Base-by-base conservation (phyloP, 73 alveolate genomes). In the Paramecium biaurelia region DNA sequence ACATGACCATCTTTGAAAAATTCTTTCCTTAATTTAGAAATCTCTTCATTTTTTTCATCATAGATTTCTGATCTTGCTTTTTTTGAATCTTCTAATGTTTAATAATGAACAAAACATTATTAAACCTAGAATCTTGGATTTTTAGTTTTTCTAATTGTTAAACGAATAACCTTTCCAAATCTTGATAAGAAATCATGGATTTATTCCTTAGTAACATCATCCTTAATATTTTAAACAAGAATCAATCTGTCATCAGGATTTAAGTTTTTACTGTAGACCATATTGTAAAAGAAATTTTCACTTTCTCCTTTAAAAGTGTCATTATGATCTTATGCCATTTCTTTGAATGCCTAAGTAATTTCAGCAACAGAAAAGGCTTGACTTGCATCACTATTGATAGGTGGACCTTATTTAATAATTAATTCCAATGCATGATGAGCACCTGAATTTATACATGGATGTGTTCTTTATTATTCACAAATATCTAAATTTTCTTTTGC, bases 171-270 rank as follows among this genome's bases (percentile, higher is more conserved):
- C 26, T 79, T 79, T 24, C 90, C 90, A 79, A 79, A 79, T 42
- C 35, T 15, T 79, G 56, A 58, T 45, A 79, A 79, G 45, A 79
- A 79, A 5, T 79, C 53, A 1, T n/a, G 5, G 7, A 79, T 30
- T 42, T 79, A 26, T 8, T 79, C 70, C 14, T 79, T 79, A 2
- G 90, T 18, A 2, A 79, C 90, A 41, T 79, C 90, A 14, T 79
- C 90, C n/a, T 23, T 79, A 7, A 79, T 79, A 23, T 79, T 79
- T 45, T 79, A 45, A 23, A 79, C 76, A 7, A 79, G 56, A 24
- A 79, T 79, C 23, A 79, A 47, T 79, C 90, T 79, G 37, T 79
- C 90, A 79, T 79, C 90, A n/a, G 90, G 90, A 79, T 79, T 79
- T 6, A 79, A 34, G 28, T 79, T 70, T 45, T 79, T 79, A 37